Evolutionary conservation across 208 protist genomes (phyloP).

Genomic region (Acanthamoeba sp.): DNA sequence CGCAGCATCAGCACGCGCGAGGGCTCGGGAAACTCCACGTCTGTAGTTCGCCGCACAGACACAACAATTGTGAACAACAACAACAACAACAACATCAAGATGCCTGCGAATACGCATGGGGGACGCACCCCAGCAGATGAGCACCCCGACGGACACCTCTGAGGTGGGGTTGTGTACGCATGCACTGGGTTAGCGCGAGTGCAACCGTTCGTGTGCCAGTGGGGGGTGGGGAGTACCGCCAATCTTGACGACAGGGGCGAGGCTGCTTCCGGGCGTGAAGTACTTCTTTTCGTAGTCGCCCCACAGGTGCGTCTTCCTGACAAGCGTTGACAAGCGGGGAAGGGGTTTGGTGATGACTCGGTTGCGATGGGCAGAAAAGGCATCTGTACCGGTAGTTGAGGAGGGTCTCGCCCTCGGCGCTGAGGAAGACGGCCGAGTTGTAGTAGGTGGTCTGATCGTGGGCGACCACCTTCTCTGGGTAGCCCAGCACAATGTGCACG

Average conservation of each 20-base stretch:
- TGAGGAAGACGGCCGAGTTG: conserved; percentile 37
- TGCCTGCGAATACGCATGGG: too few species aligned
- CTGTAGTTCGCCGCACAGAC: too few species aligned
- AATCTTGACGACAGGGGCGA: background rate
- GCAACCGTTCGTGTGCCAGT: background rate
- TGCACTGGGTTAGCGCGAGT: background rate
- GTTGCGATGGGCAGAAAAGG: background rate
- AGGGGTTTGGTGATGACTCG: background rate
- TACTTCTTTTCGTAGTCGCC: conserved; percentile 44
- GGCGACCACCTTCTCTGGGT: background rate
- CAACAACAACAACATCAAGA: too few species aligned
- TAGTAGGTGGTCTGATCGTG: background rate
- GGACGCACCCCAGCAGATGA: conserved; percentile 33
- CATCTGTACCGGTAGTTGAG: conserved; percentile 5
- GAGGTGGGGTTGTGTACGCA: background rate
- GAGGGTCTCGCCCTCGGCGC: background rate
- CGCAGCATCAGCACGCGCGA: conserved; percentile 44
- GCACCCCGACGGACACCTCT: background rate
- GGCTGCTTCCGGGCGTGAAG: background rate
- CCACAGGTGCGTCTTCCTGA: conserved; percentile 54
- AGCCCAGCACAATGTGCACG: background rate
- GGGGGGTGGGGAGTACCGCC: background rate
- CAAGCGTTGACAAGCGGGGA: background rate
- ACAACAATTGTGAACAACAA: too few species aligned
- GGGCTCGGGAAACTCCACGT: conserved; percentile 30